These are phyloP conservation scores for Mayamaea pseudoterrestris DNA, from an alignment of 108 stramenopile genomes.

Conservation along the genomic window DNA sequence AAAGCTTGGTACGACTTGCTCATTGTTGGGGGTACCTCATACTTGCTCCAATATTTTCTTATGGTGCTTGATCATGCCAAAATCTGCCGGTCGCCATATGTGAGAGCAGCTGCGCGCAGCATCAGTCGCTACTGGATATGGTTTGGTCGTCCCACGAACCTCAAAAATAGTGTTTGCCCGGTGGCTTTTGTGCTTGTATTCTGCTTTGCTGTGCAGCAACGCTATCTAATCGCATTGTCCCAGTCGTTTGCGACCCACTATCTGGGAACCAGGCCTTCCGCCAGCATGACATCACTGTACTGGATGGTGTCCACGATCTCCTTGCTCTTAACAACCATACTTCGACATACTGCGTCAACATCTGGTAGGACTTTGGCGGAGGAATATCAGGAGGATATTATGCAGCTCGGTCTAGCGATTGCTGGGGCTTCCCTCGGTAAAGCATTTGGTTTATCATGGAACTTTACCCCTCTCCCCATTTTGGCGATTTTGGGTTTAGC, in stretches of 20 bases:
- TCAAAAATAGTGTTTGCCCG: conserved; percentile 41
- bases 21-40: conserved; percentile 46
- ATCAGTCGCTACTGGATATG: too few species aligned
- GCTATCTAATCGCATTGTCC: conserved; percentile 53
- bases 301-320: conserved; percentile 36
- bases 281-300: conserved; percentile 22
- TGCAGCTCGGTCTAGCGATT: conserved; percentile 43
- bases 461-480: conserved; percentile 60
- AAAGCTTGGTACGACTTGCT: conserved; percentile 52
- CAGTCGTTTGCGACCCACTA: conserved; percentile 48
- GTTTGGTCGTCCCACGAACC: conserved; percentile 18
- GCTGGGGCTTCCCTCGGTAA: conserved; percentile 41
- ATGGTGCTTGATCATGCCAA: conserved; percentile 10
- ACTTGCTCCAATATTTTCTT: conserved; percentile 38
- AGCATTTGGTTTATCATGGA: conserved; percentile 63
- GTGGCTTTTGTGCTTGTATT: conserved; percentile 30
- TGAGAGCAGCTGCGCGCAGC: conserved; percentile 18
- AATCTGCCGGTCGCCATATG: conserved; percentile 23
- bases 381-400: conserved; percentile 74
- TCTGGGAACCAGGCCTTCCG: conserved; percentile 49
- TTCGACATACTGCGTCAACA: too few species aligned
- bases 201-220: conserved; percentile 50
- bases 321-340: conserved; percentile 34
- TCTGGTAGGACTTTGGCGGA: conserved; percentile 55
- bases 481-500: conserved; percentile 44